phyloP scores from a whole-genome alignment of 2,329 filamentous ascomycete species.

The Aschersonia sp. region DNA sequence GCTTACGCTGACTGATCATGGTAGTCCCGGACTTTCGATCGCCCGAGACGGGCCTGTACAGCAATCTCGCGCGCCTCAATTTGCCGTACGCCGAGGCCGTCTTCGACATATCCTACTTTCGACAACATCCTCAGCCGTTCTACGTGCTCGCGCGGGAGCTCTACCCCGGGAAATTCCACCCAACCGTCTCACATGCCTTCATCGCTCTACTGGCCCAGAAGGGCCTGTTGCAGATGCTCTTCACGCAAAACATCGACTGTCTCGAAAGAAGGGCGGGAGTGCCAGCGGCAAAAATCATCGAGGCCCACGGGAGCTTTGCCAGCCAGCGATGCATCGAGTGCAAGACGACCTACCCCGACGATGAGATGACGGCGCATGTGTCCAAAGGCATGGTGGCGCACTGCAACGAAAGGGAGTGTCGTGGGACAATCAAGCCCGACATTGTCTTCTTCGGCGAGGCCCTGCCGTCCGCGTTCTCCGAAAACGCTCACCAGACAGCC shows the following conservation, averaged over 20 bases:
- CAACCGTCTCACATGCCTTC: constrained; percentile 84
- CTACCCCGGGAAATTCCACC: constrained; percentile 78
- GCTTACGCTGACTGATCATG: too few relatives aligned
- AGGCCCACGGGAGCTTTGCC: constrained; percentile 93
- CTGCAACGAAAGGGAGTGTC: constrained; percentile 48
- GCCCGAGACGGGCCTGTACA: constrained; percentile 84
- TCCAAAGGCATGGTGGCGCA: constrained; percentile 52
- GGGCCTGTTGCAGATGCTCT: constrained; percentile 66
- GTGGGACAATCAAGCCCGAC: constrained; percentile 78
- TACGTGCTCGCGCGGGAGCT: constrained; percentile 86
- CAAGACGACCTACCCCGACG: constrained; percentile 54
- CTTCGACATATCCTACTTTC: constrained; percentile 87
- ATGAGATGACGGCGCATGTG: constrained; percentile 60
- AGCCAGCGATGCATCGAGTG: constrained; percentile 87
- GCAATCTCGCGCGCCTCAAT: constrained; percentile 75
- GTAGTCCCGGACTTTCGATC: constrained; percentile 86
- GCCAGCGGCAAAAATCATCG: constrained; percentile 65
- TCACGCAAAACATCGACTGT: constrained; percentile 97
- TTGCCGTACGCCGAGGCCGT: constrained; percentile 85
- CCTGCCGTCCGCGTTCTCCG: constrained; percentile 26
- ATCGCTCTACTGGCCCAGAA: constrained; percentile 70
- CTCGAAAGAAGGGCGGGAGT: constrained; percentile 81
- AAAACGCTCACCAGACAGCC: constrained; percentile 28
- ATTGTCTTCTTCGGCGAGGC: constrained; percentile 88
- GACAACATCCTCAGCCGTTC: constrained; percentile 72